Conservation (phyloP, 2,329 filamentous ascomycete genomes). For the Colletotrichum brevisporum region DNA sequence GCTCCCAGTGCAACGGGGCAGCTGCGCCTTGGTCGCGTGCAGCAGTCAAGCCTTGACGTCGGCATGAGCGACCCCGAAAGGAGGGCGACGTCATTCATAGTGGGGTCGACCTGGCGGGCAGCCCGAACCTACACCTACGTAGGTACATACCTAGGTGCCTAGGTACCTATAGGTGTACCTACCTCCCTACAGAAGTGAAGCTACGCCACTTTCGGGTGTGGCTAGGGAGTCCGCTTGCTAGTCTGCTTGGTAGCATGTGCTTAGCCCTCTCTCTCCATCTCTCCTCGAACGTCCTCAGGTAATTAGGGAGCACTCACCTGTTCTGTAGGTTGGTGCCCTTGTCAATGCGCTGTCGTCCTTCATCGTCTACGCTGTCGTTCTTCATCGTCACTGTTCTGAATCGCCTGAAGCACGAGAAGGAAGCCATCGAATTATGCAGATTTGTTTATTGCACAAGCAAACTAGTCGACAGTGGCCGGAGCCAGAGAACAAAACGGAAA, state of each 20-base stretch:
- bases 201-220: constrained; percentile 39
- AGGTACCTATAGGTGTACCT: no score
- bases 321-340: no score
- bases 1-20: not conserved
- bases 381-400: no score
- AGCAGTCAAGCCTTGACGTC: constrained; percentile 30
- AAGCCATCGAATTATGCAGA: constrained; percentile 18
- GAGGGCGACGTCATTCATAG: constrained; percentile 37
- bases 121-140: not conserved
- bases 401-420: no score
- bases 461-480: constrained; percentile 33
- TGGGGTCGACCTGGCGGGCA: constrained; percentile 27
- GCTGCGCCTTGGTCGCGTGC: constrained; percentile 38
- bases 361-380: no score
- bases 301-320: no score
- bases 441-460: constrained; percentile 36
- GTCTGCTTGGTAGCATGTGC: constrained; percentile 34
- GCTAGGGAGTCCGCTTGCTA: constrained; percentile 20
- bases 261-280: not conserved
- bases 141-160: no score
- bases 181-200: no score
- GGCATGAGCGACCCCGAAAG: constrained; percentile 7
- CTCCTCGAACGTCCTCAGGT: no score
- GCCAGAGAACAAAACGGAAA: constrained; percentile 29
- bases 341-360: no score